Base-by-base conservation (phyloP, 2,329 filamentous ascomycete genomes). In the Fusarium napiforme region DNA sequence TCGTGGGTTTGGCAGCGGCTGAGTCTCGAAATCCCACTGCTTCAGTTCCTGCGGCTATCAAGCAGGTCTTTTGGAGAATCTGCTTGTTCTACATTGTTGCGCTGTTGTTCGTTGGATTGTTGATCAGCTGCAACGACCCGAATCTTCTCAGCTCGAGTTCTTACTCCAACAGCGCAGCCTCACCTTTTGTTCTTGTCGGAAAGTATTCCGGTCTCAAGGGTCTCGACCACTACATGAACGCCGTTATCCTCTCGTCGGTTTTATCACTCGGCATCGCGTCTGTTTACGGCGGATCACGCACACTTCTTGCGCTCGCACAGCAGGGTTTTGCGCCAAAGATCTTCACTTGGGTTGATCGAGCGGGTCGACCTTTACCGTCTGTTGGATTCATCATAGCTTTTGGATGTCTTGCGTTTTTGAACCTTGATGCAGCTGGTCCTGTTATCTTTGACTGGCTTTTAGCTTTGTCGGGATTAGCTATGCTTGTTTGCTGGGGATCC, bases 1-100 rank as follows among this genome's bases (percentile, higher is more conserved):
- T 92, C 3, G 90, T 93, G 52, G 92, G 91, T 76, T 85, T 93
- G 11, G 91, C 91, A 9, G 92, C 91, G 4, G 91, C 91, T 21
- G 92, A 93, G 80, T 89, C 91, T 1, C 83, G 80, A 11, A 92
- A 93, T 77, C 92, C 92, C 2, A 87, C 89, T 64, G 90, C 92
- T 78, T 89, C 91, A 0, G 87, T 97, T 2, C 94, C 94, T 2
- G 91, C 90, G n/a, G 93, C 94, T 4, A 90, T 95, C 78, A 95
- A 95, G 84, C 93, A 95, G 81, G 92, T 87, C 12, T 87, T 87
- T 72, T 87, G 85, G 85, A 83, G 85, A 78, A 85, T 87, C 65
- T 84, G 84, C 23, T 76, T 87, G 43, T 87, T 87, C 74, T 87
- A 87, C 71, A 79, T 87, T 45, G 77, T 87, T 5, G 85, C 85